phyloP scores from a whole-genome alignment of 768 basidiomycete genomes.

The Trametes cubensis region DNA sequence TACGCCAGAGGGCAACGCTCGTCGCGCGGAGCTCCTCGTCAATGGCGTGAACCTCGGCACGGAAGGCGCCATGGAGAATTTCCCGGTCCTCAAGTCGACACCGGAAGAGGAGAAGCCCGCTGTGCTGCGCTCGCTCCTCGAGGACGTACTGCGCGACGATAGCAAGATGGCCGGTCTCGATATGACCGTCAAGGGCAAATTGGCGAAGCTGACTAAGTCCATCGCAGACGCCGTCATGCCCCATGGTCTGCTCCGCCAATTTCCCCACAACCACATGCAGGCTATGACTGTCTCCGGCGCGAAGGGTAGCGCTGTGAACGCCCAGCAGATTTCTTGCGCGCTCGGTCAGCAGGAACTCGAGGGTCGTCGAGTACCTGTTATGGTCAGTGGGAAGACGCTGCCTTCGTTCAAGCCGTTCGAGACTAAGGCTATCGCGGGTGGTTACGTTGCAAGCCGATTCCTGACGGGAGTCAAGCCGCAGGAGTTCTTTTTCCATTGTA shows the following conservation, averaged over 20 bases:
- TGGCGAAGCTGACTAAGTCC: conserved; percentile 84
- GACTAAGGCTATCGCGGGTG: conserved; percentile 97
- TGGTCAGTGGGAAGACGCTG: conserved; percentile 98
- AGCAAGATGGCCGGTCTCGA: conserved; percentile 97
- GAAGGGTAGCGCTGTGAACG: conserved; percentile 97
- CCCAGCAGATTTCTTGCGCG: conserved; percentile 95
- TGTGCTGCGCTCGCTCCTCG: conserved; percentile 69
- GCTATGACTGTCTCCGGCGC: conserved; percentile 98
- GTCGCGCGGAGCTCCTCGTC: conserved; percentile 67
- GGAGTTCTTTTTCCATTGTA: conserved; percentile 99
- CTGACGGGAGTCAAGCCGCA: conserved; percentile 97
- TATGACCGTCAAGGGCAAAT: conserved; percentile 83
- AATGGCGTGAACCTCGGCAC: conserved; percentile 75
- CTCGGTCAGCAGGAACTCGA: conserved; percentile 98
- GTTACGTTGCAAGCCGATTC: conserved; percentile 97
- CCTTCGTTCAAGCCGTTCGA: conserved; percentile 97
- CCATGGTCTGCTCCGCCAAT: conserved; percentile 82
- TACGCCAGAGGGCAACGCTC: conserved; percentile 76
- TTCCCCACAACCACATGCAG: conserved; percentile 99
- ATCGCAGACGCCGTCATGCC: conserved; percentile 91
- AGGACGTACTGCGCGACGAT: conserved; percentile 93
- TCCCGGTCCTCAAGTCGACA: conserved; percentile 67
- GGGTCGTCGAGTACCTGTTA: conserved; percentile 97
- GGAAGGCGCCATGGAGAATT: conserved; percentile 87
- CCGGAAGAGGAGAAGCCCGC: conserved; percentile 55